Evolutionary conservation across 768 basidiomycete genomes (phyloP), one percentile per base, ranked within the genome.

Genomic region (Exidia glandulosa): DNA sequence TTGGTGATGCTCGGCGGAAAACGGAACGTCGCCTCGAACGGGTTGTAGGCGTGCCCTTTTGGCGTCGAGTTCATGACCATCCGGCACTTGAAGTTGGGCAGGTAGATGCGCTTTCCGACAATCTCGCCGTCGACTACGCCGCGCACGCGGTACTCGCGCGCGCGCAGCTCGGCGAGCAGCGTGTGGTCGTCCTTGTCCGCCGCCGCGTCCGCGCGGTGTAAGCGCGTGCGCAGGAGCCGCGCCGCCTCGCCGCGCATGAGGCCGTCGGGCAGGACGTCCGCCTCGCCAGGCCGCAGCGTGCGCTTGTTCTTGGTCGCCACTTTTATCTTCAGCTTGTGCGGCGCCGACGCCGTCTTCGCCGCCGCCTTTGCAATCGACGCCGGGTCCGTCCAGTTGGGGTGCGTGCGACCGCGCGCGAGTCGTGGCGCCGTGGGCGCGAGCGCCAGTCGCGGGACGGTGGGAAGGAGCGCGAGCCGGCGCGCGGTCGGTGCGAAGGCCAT

Each of bases 1-100:
- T 97, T 97, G 47, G 93, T 96, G 72, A 94, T 78, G 47, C 84
- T 87, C 63, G 83, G 82, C n/a, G 92, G 88, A 41, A 95, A 79
- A 59, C 91, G 89, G 76, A 97, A 95, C 2, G 94, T 97, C 9
- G 93, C 94, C 71, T 93, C 87, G 76, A 87, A 93, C 1, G 94
- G 93, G 63, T 97, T 94, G 77, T 97, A 97, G 1, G 91, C 78
- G 64, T 88, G 75, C 0, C 87, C 89, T 2, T 74, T 72, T 0
- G 80, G 84, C 0, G 91, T 93, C 64, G 86, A 74, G 70, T 97
- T 97, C 27, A 90, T 84, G 48, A 94, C 84, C 60, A 97, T 78
- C 60, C 81, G 80, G 72, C 95, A 86, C 62, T 88, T 72, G 69
- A 87, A 78, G 72, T 97, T 95, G 41, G 94, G 94, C 36, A 97